Base-by-base conservation (phyloP, 192 early-diverging fungal genomes). In the Backusella psychrophila region DNA sequence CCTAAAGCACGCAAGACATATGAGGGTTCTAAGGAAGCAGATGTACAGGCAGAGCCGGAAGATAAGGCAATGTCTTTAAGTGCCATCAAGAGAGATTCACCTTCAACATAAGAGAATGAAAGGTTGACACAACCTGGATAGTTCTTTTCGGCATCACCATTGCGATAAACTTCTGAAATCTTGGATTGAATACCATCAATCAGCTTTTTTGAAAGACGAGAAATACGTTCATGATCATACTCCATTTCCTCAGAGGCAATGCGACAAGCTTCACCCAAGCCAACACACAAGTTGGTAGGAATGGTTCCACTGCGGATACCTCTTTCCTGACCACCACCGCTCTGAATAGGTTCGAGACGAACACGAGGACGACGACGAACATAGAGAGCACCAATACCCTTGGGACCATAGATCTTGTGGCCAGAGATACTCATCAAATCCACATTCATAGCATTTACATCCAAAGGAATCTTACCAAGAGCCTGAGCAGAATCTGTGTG, bases 341-440 rank as follows among this genome's bases (percentile, higher is more conserved):
- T 92, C 77, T 95, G 89, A 66, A 98, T 86, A 15, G 97, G 93
- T 76, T 97, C 94, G 36, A 99, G 82, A 69, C 97, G 90, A 34
- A 99, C 97, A 69, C 97, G 89, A 29, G 97, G 97, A 65, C 96
- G 87, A 56, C 97, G 89, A 52, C 97, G 92, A 34, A 97, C 96
- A 75, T 96, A 99, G 9, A 97, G 80, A 1, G 95, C 96, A 34
- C 97, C 97, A 52, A 99, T 89, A 21, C 97, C 97, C 82, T 97
- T 97, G 69, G 97, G 97, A n/a, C 96, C 97, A 76, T 99, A 99
- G 49, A 99, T 80, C 85, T 99, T 99, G 86, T 99, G 97, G 11
- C 97, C 97, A 35, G 94, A 95, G 59, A 99, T 95, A 76, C 94
- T 96, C 92, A 99, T 92, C 52, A 99, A 86, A 78, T 99, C 97